Evolutionary conservation across 306 rosid species (phyloP).

Genomic region (Herpetospermum pedunculosum): DNA sequence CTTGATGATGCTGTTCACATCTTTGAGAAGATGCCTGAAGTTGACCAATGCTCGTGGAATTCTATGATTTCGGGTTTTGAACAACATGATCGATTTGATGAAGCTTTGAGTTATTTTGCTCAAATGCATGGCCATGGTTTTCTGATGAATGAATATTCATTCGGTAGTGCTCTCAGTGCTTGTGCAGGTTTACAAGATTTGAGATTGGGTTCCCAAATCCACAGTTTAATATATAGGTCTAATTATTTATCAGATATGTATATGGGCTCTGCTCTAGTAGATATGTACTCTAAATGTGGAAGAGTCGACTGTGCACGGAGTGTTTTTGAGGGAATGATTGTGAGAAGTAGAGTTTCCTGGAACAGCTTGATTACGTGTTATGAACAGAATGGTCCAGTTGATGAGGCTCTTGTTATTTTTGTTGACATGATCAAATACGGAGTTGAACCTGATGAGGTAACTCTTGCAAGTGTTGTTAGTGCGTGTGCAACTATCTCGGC

Average conservation of each 20-base stretch:
- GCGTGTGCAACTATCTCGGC: conserved; percentile 8
- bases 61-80: conserved; percentile 12
- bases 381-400: conserved; percentile 12
- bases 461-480: conserved; percentile 11
- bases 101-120: conserved; percentile 10
- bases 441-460: conserved; percentile 8
- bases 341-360: conserved; percentile 6
- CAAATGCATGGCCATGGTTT: not conserved
- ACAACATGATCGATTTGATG: conserved; percentile 1
- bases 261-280: conserved; percentile 12
- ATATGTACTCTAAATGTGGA: conserved; percentile 15
- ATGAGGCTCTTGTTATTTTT: conserved; percentile 7
- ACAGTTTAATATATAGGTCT: not conserved
- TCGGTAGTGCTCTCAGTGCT: conserved; percentile 15
- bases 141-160: conserved; percentile 7
- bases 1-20: conserved; percentile 3
- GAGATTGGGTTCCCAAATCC: conserved; percentile 13
- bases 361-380: conserved; percentile 15
- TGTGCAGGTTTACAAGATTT: conserved; percentile 13
- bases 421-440: conserved; percentile 7
- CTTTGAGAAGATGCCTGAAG: conserved; percentile 7
- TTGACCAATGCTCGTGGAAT: conserved; percentile 13
- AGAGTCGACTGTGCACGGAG: conserved; percentile 7
- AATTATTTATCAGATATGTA: conserved; percentile 6
- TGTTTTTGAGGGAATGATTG: conserved; percentile 11